Evolutionary conservation across 352 stramenopile species (phyloP), one percentile per base, ranked within the genome.

Genomic region (Phytophthora pinifolia): DNA sequence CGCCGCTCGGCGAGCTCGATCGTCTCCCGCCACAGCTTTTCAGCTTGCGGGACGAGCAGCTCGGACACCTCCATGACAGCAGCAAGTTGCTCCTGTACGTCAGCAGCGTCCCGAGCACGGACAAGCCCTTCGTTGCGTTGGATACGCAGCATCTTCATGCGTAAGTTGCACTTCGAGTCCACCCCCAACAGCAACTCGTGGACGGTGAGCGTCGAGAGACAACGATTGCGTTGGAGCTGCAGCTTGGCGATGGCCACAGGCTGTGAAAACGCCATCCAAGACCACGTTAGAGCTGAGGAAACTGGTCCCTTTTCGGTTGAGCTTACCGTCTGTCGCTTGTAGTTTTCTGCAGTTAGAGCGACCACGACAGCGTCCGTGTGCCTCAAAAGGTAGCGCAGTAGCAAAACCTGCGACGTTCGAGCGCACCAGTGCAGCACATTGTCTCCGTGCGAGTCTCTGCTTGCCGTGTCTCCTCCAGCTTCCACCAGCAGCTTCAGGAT

Each of bases 381-480:
- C 15, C 74, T 76, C 22, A 92, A 57, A 2, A 92, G 54, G 38
- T 59, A 87, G 29, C 82, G 79, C 2, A 89, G 58, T 8, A 88
- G 42, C 33, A 74, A 49, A 0, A 83, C 54, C 33, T 69, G 67
- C 15, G 74, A 79, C 18, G 46, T 74, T n/a, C 77, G 74, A 38
- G 76, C 79, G 29, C 82, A 87, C 75, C 76, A 89, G 36, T 92
- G 82, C 5, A 92, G 43, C 13, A 60, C 79, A 15, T 78, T 89
- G 54, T 92, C 79, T 0, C 82, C 79, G 50, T 88, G 73, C 0
- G 66, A 63, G 33, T 92, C 82, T 4, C 69, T 56, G 13, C 55
- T 60, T 6, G 70, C 64, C 4, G 81, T 67, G n/a, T 78, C 68
- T 2, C 59, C 72, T 17, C 72, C 77, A 33, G 62, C 56, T 15